Evolutionary conservation across 1,284 basidiomycete genomes (phyloP).

Genomic region (Leucoagaricus sp.): DNA sequence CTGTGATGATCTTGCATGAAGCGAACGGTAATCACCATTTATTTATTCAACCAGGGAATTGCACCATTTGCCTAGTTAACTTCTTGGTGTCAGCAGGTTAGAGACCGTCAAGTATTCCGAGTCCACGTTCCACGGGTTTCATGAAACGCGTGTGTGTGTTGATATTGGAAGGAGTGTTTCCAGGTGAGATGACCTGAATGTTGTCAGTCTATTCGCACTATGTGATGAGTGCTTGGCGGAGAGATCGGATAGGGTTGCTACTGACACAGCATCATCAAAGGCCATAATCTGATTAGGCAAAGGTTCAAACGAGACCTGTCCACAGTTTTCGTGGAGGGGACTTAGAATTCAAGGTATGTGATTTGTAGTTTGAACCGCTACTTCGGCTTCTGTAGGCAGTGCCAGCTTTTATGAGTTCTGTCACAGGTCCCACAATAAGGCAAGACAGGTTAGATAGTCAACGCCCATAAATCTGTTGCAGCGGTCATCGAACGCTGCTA

Average conservation of each 20-base stretch:
- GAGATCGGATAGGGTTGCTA: background rate
- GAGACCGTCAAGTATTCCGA: too few species aligned
- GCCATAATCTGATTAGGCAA: background rate
- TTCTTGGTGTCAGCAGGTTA: too few species aligned
- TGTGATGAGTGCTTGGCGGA: too few species aligned
- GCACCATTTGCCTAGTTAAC: too few species aligned
- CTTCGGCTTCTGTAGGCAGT: background rate
- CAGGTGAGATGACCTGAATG: background rate
- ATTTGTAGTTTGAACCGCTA: background rate
- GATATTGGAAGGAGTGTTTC: too few species aligned
- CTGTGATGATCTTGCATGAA: too few species aligned
- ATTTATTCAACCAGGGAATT: too few species aligned
- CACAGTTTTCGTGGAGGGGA: too few species aligned
- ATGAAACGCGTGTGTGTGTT: too few species aligned
- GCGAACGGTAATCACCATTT: too few species aligned
- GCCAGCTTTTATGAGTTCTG: background rate
- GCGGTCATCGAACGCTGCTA: background rate
- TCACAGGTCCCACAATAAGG: background rate
- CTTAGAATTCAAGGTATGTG: too few species aligned
- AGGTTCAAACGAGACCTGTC: background rate
- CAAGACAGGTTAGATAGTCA: background rate
- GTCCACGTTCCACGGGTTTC: too few species aligned
- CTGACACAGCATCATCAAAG: background rate
- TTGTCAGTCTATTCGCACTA: background rate
- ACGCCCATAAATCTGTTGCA: background rate